Conservation (phyloP, 345 rosid species). For the Salix exigua region DNA sequence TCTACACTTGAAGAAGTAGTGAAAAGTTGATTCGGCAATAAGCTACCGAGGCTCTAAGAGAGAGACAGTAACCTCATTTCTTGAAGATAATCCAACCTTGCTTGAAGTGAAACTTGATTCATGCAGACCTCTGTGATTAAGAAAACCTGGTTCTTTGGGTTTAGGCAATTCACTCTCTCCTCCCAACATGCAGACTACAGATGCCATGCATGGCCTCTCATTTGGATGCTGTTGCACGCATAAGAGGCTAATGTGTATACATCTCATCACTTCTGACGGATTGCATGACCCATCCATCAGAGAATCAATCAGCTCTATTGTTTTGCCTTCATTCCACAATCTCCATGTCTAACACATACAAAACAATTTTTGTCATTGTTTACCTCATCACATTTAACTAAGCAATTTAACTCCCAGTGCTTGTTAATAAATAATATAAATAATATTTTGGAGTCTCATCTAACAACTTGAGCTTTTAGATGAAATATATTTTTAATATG, state of each 20-base stretch:
- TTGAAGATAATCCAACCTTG: neutral
- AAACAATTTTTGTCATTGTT: neutral
- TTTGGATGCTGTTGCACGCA: constrained; percentile 2
- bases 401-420: neutral
- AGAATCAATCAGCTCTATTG: neutral
- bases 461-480: too few species aligned
- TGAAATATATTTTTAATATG: rapidly evolving
- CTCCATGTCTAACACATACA: constrained; percentile 3
- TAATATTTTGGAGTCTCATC: too few species aligned
- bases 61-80: neutral
- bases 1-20: neutral
- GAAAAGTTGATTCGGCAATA: neutral
- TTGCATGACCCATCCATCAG: neutral
- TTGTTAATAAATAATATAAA: too few species aligned
- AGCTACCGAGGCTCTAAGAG: neutral
- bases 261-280: neutral
- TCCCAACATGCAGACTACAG: constrained; percentile 12
- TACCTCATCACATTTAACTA: neutral
- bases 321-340: constrained; percentile 13
- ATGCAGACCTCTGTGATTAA: neutral
- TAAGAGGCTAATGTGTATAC: constrained; percentile 6
- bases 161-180: constrained; percentile 6
- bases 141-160: constrained; percentile 10
- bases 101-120: neutral
- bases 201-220: constrained; percentile 15